phyloP scores from a whole-genome alignment of 2,329 filamentous ascomycete genomes.

The Dactylella cylindrospora region DNA sequence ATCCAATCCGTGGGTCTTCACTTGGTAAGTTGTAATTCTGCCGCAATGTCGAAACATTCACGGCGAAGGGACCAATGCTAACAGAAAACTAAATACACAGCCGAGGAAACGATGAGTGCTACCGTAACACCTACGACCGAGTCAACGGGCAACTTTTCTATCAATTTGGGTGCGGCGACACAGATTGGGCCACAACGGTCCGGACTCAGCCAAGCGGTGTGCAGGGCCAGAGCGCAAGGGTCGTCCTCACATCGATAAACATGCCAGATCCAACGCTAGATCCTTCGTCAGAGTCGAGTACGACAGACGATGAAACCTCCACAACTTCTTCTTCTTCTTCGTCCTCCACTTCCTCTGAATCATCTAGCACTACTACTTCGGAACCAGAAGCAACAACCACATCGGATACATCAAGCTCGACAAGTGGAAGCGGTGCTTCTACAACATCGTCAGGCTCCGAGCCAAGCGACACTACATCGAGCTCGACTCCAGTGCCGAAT shows the following conservation, averaged over 20 bases:
- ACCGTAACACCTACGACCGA: slow-evolving; percentile 31
- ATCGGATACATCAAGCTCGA: slow-evolving; percentile 3
- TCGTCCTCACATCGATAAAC: slow-evolving; percentile 27
- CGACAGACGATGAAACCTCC: background rate
- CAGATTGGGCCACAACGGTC: slow-evolving; percentile 29
- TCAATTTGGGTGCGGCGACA: slow-evolving; percentile 33
- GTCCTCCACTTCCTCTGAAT: background rate
- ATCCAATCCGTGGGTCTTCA: slow-evolving; percentile 36
- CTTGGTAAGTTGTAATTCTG: slow-evolving; percentile 19
- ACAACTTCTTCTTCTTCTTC: background rate
- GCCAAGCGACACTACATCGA: slow-evolving; percentile 1
- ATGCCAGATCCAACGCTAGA: slow-evolving; percentile 11
- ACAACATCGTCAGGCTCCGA: slow-evolving; percentile 3
- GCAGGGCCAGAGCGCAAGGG: slow-evolving; percentile 18
- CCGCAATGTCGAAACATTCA: background rate
- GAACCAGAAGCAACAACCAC: background rate
- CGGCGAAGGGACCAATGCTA: background rate
- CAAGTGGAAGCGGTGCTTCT: background rate
- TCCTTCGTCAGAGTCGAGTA: slow-evolving; percentile 3
- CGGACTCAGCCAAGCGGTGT: slow-evolving; percentile 33
- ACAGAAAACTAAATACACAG: slow-evolving; percentile 12
- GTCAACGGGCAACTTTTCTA: slow-evolving; percentile 29
- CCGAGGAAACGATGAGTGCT: slow-evolving; percentile 17
- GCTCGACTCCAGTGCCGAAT: slow-evolving; percentile 3
- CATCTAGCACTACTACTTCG: slow-evolving; percentile 1